Percentiles rank a stretch among this genome's conserved stretches.
Conservation (phyloP, 2,329 filamentous ascomycete genomes). For the Leptographium galeiforme region DNA sequence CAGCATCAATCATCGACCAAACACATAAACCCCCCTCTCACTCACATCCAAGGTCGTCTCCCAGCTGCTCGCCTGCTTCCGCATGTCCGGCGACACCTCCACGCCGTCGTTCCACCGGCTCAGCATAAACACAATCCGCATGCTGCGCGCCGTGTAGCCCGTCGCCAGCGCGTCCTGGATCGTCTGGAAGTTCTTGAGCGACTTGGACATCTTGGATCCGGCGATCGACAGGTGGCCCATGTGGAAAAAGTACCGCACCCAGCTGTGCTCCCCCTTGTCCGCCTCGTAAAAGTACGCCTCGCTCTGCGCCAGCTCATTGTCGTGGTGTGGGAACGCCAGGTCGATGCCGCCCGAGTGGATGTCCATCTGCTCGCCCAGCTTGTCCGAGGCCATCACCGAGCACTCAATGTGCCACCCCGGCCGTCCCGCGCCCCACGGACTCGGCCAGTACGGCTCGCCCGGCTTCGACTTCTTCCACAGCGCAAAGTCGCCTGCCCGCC, state of each 20-base stretch:
- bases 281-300: conserved; percentile 49
- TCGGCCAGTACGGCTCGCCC: conserved; percentile 36
- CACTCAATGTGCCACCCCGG: conserved; percentile 68
- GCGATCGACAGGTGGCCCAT: conserved; percentile 43
- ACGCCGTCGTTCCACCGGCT: conserved; percentile 57
- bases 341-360: conserved; percentile 63
- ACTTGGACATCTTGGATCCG: conserved; percentile 59
- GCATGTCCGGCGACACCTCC: conserved; percentile 53
- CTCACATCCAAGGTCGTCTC: conserved; percentile 25
- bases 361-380: conserved; percentile 52
- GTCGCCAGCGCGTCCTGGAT: conserved; percentile 49
- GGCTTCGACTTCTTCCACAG: conserved; percentile 53
- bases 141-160: conserved; percentile 49
- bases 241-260: conserved; percentile 65
- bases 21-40: neutral
- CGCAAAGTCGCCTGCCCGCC: conserved; percentile 51
- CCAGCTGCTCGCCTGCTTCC: conserved; percentile 45
- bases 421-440: conserved; percentile 52
- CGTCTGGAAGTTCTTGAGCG: conserved; percentile 60
- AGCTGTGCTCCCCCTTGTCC: conserved; percentile 22
- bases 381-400: conserved; percentile 57
- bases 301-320: conserved; percentile 59
- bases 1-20: neutral
- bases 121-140: conserved; percentile 56
- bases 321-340: conserved; percentile 30